Conservation (phyloP, 805 yeast genomes). For the Ogataea zsoltii region DNA sequence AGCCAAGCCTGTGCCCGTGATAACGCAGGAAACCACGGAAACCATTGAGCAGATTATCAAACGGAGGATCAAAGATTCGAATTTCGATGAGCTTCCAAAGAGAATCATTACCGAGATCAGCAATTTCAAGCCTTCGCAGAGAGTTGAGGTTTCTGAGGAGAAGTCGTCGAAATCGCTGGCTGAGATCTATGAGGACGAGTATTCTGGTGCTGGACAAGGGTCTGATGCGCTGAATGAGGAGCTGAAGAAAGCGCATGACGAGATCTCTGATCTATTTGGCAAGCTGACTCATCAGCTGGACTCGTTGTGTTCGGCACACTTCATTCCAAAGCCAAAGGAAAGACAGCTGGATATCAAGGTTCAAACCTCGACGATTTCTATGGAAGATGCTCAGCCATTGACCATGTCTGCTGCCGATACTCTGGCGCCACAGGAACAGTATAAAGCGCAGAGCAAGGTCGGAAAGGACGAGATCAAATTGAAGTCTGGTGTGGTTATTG, state of each 20-base stretch:
- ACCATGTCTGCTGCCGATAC: constrained; percentile 70
- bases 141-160: constrained; percentile 72
- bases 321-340: constrained; percentile 86
- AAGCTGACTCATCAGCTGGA: constrained; percentile 72
- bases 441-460: constrained; percentile 46
- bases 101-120: constrained; percentile 67
- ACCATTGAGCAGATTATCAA: constrained; percentile 85
- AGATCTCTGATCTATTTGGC: constrained; percentile 65
- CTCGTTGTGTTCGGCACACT: constrained; percentile 91
- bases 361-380: constrained; percentile 74
- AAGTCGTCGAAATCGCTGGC: constrained; percentile 89
- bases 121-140: constrained; percentile 53
- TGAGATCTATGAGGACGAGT: constrained; percentile 88
- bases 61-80: constrained; percentile 69
- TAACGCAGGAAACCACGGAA: constrained; percentile 86
- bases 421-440: constrained; percentile 95
- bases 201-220: constrained; percentile 37
- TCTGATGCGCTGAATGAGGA: constrained; percentile 55
- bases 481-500: constrained; percentile 75
- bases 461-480: constrained; percentile 63
- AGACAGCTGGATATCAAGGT: constrained; percentile 79
- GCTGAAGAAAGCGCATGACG: constrained; percentile 71
- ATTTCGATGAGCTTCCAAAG: constrained; percentile 83
- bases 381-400: constrained; percentile 97
- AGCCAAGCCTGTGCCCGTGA: constrained; percentile 93